Evolutionary conservation across 2,329 filamentous ascomycete species (phyloP).

Genomic region (Hymenoscyphus repandus): DNA sequence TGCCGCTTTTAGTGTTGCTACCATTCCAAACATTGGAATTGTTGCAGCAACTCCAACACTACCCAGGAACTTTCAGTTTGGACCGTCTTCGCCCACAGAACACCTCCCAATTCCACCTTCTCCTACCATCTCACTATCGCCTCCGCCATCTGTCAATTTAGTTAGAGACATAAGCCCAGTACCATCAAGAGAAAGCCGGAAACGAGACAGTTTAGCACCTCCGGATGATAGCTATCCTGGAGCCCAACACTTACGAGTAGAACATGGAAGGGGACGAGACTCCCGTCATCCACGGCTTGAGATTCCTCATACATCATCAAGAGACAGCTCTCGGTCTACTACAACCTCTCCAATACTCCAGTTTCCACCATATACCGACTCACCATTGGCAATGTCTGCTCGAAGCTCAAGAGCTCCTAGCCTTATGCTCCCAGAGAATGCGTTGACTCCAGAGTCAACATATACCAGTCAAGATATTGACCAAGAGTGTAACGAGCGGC

Average conservation of each 20-base stretch:
- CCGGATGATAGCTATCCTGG: slow-evolving; percentile 35
- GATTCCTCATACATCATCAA: slow-evolving; percentile 25
- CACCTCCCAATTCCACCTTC: slow-evolving; percentile 32
- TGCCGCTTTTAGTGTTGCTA: slow-evolving; percentile 23
- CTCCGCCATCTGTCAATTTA: slow-evolving; percentile 19
- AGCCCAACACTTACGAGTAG: slow-evolving; percentile 23
- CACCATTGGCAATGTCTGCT: slow-evolving; percentile 26
- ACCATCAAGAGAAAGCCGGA: slow-evolving; percentile 22
- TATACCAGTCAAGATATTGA: slow-evolving; percentile 19
- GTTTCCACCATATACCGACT: slow-evolving; percentile 31
- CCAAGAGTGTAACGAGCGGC: slow-evolving; percentile 28
- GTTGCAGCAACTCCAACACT: slow-evolving; percentile 37
- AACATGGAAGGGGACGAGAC: slow-evolving; percentile 33
- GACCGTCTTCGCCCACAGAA: slow-evolving; percentile 15
- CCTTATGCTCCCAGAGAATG: slow-evolving; percentile 26
- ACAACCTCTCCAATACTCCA: slow-evolving; percentile 29
- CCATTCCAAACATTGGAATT: slow-evolving; percentile 28
- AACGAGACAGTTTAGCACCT: slow-evolving; percentile 38
- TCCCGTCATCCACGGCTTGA: slow-evolving; percentile 24
- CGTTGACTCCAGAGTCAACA: slow-evolving; percentile 19
- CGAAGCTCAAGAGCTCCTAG: slow-evolving; percentile 27
- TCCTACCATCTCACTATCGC: slow-evolving; percentile 30
- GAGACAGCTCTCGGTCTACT: slow-evolving; percentile 25
- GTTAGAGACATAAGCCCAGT: slow-evolving; percentile 31
- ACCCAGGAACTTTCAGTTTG: slow-evolving; percentile 28